phyloP scores from a whole-genome alignment of 1,284 basidiomycete genomes.

The Sporisorium exsertum region DNA sequence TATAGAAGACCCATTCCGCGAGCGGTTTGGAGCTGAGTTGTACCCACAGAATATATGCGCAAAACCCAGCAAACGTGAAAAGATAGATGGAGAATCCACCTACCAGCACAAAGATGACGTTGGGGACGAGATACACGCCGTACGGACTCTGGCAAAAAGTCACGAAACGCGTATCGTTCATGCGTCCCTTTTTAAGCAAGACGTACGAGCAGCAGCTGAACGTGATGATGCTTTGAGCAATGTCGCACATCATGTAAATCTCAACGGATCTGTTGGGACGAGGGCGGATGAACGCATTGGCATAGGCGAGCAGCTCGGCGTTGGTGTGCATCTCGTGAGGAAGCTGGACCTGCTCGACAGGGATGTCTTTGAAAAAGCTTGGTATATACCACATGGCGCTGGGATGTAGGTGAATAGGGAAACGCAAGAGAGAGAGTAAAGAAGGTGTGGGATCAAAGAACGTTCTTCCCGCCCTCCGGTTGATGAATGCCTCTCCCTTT shows the following conservation, averaged over 20 bases:
- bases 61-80: constrained; percentile 1
- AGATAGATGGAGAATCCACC: not conserved
- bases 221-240: constrained; percentile 18
- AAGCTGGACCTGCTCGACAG: not conserved
- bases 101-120: constrained; percentile 12
- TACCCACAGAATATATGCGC: constrained; percentile 7
- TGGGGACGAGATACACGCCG: constrained; percentile 24
- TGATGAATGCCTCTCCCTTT: too few species aligned
- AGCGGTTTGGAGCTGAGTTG: constrained; percentile 3
- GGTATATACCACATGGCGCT: not conserved
- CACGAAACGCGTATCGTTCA: constrained; percentile 2
- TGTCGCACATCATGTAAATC: constrained; percentile 25
- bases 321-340: constrained; percentile 20
- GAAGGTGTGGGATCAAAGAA: too few species aligned
- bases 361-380: not conserved
- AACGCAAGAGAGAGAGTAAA: too few species aligned
- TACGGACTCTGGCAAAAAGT: constrained; percentile 11
- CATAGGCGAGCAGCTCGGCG: not conserved
- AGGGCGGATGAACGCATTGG: constrained; percentile 5
- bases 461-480: too few species aligned
- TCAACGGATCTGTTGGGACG: constrained; percentile 11
- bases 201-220: constrained; percentile 7
- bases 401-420: too few species aligned
- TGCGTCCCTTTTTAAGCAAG: constrained; percentile 20
- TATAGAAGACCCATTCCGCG: constrained; percentile 16